Percentiles rank a stretch among this genome's conserved stretches.
These are phyloP conservation scores for Colletotrichum theobromicola DNA, from an alignment of 2,329 filamentous ascomycete genomes.

Conservation along the genomic window DNA sequence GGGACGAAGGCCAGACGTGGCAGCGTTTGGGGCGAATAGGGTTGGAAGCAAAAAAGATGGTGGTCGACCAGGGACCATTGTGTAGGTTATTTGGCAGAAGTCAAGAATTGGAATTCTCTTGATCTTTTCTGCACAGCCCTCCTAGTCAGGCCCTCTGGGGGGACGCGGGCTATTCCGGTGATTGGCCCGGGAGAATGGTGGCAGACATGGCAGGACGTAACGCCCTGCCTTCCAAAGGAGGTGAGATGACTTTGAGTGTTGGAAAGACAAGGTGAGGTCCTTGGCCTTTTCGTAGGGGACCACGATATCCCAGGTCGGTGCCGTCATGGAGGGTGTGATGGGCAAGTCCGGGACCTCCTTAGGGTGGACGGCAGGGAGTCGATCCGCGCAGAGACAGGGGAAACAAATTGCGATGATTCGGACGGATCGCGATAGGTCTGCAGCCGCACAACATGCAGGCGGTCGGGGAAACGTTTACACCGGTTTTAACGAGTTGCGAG, in stretches of 20 bases:
- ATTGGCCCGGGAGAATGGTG: neutral
- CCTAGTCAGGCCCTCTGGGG: neutral
- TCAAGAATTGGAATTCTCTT: constrained; percentile 6
- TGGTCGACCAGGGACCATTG: neutral
- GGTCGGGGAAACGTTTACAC: neutral
- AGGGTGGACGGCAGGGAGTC: neutral
- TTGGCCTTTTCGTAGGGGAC: neutral
- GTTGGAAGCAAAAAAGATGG: neutral
- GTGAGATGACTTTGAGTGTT: neutral
- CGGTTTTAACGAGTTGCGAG: neutral
- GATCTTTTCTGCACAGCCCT: neutral
- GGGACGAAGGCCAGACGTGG: constrained; percentile 4
- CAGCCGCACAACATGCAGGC: neutral
- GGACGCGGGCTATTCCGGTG: neutral
- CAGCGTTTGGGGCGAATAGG: constrained; percentile 15
- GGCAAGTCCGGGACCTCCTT: neutral
- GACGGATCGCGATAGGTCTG: neutral
- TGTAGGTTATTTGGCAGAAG: constrained; percentile 4
- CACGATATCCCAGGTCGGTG: neutral
- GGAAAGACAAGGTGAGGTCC: neutral
- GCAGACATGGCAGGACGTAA: neutral
- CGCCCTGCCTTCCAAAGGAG: neutral
- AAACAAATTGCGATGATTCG: neutral
- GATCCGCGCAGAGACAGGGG: neutral
- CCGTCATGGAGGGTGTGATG: neutral